Evolutionary conservation across 2,329 filamentous ascomycete genomes (phyloP), one percentile per base, ranked within the genome.

Genomic region (Emericellopsis cladophorae): DNA sequence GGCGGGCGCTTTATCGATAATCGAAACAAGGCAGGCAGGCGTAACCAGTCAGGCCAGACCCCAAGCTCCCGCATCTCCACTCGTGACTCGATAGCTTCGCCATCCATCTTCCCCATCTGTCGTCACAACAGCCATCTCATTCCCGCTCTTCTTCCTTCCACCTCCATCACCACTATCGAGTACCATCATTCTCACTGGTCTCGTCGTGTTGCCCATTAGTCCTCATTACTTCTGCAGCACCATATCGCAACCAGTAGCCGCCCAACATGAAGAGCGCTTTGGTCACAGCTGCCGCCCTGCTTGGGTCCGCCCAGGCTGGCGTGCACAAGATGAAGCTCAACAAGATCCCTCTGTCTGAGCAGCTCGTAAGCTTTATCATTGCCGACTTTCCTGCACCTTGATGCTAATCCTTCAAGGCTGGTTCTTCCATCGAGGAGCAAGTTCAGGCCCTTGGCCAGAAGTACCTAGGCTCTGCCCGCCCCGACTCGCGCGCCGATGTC

Each of bases 301-400:
- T 89, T 57, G 84, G 84, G 70, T 79, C 82, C 60, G 84, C 84
- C 60, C 76, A 84, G 59, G 90, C 87, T 53, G 87, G 80, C 56
- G 74, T 95, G 51, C 87, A 96, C 79, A 93, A 87, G 75, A 82
- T 95, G 76, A 92, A 93, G 76, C 81, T 98, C 57, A 84, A 95
- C 76, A 98, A 98, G 82, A 70, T 96, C 47, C 83, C 92, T 51
- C 72, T 98, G 44, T 76, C 81, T 39, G 86, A 96, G 63, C 92
- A 96, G 71, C 77, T 98, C 57, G 89, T 94, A 70, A 60, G 84
- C 72, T 44, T 15, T 26, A 34, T 23, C 12, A 15, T 24, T 5
- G 37, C 5, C 24, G 4, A 10, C 21, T 29, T 6, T 14, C 24
- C n/a, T 10, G 14, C 32, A 23, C 9, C 10, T n/a, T 6, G 4